Conservation (phyloP, 2,329 filamentous ascomycete species). For the Fusarium sp. region DNA sequence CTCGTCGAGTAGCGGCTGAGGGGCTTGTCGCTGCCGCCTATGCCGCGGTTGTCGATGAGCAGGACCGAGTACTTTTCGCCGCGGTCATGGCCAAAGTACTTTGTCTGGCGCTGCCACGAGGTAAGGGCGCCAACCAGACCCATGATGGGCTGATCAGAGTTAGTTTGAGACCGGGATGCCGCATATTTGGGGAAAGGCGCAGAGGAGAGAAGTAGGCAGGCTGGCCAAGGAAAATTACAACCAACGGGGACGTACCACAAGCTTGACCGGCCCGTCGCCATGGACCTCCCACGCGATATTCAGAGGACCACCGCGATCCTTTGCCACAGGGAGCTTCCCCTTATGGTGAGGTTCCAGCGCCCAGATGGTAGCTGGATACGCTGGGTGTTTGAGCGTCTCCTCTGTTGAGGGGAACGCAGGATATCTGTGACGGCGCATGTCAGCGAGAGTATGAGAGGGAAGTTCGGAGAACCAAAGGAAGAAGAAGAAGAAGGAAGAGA, state of each 20-base stretch:
- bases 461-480: not conserved
- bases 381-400: constrained; percentile 73
- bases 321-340: constrained; percentile 74
- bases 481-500: not conserved
- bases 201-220: constrained; percentile 7
- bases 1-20: constrained; percentile 82
- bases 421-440: constrained; percentile 26
- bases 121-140: constrained; percentile 77
- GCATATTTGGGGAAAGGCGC: not conserved
- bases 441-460: not conserved
- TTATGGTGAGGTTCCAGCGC: constrained; percentile 73
- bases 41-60: constrained; percentile 86
- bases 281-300: constrained; percentile 85
- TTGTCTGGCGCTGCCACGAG: constrained; percentile 86
- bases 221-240: constrained; percentile 12
- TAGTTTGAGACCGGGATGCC: not conserved
- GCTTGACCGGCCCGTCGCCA: constrained; percentile 76
- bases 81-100: constrained; percentile 81
- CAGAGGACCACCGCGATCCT: constrained; percentile 78
- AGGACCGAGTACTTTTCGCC: constrained; percentile 78
- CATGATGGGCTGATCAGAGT: constrained; percentile 75
- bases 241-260: constrained; percentile 71
- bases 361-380: constrained; percentile 76
- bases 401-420: constrained; percentile 59
- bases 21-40: constrained; percentile 84